Conservation (phyloP, 2,329 filamentous ascomycete species). For the Fusarium udum region DNA sequence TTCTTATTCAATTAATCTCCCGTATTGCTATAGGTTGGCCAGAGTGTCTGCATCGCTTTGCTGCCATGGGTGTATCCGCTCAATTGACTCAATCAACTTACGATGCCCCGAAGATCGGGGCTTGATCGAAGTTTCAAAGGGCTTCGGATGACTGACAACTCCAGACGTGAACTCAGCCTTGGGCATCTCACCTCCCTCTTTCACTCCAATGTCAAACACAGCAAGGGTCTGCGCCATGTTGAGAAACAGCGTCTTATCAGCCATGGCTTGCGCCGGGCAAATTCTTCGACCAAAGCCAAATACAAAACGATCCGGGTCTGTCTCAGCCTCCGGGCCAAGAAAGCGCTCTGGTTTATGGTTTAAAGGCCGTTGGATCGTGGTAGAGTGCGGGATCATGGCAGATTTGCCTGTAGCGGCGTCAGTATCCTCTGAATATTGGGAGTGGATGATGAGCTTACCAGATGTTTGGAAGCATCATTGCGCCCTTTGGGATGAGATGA, state of each 20-base stretch:
- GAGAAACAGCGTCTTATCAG: constrained; percentile 44
- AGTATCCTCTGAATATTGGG: rapidly evolving
- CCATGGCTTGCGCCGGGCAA: constrained; percentile 46
- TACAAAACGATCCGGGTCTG: constrained; percentile 40
- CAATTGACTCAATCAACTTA: constrained; percentile 13
- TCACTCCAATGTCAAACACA: constrained; percentile 51
- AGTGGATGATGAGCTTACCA: constrained; percentile 7
- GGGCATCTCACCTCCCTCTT: background rate
- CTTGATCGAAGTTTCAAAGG: constrained; percentile 12
- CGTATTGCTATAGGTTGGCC: background rate
- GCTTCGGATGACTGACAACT: constrained; percentile 23
- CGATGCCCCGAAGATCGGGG: constrained; percentile 13
- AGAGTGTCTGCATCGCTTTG: constrained; percentile 12
- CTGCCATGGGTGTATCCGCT: constrained; percentile 20
- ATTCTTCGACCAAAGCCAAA: constrained; percentile 50
- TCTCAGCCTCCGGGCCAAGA: constrained; percentile 19
- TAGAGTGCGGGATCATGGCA: constrained; percentile 24
- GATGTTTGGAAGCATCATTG: constrained; percentile 32
- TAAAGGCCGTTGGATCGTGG: constrained; percentile 15
- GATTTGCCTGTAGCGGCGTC: constrained; percentile 17
- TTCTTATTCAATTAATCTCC: background rate
- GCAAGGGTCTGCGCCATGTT: constrained; percentile 54
- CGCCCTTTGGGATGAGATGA: constrained; percentile 35
- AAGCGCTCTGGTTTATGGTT: constrained; percentile 25
- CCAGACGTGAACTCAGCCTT: constrained; percentile 18